Conservation (phyloP, 2,329 filamentous ascomycete species). For the Aureobasidium sp. region DNA sequence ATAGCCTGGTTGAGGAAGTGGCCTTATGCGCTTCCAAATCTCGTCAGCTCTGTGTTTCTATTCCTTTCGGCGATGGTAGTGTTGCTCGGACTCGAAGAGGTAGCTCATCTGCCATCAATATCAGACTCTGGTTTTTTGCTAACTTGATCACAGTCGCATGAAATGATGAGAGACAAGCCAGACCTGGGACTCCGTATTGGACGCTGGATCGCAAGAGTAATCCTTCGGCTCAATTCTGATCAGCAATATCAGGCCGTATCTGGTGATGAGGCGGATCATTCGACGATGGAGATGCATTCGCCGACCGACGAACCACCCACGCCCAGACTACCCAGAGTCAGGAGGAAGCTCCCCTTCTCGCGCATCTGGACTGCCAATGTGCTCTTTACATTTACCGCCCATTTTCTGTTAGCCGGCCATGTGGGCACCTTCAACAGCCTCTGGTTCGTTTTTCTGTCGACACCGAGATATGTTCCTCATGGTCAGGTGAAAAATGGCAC, state of each 20-base stretch:
- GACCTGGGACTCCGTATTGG: slow-evolving; percentile 37
- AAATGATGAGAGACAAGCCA: slow-evolving; percentile 33
- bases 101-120: neutral
- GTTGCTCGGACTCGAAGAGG: slow-evolving; percentile 60
- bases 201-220: slow-evolving; percentile 29
- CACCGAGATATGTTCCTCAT: slow-evolving; percentile 32
- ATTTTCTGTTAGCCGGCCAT: slow-evolving; percentile 41
- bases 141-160: slow-evolving; percentile 28
- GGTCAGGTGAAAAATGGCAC: slow-evolving; percentile 16
- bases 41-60: slow-evolving; percentile 58
- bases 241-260: slow-evolving; percentile 27
- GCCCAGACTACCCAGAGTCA: slow-evolving; percentile 16
- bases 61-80: slow-evolving; percentile 48
- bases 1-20: slow-evolving; percentile 55
- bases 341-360: slow-evolving; percentile 37
- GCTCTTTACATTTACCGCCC: slow-evolving; percentile 37
- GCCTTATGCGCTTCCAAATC: slow-evolving; percentile 63
- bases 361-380: slow-evolving; percentile 43
- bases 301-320: slow-evolving; percentile 23
- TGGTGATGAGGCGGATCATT: slow-evolving; percentile 17
- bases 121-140: neutral
- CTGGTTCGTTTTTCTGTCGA: slow-evolving; percentile 45
- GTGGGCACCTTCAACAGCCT: slow-evolving; percentile 44
- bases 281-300: slow-evolving; percentile 24
- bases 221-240: slow-evolving; percentile 26